Conservation (phyloP, 2,329 filamentous ascomycete species). For the Ascochyta fabae region DNA sequence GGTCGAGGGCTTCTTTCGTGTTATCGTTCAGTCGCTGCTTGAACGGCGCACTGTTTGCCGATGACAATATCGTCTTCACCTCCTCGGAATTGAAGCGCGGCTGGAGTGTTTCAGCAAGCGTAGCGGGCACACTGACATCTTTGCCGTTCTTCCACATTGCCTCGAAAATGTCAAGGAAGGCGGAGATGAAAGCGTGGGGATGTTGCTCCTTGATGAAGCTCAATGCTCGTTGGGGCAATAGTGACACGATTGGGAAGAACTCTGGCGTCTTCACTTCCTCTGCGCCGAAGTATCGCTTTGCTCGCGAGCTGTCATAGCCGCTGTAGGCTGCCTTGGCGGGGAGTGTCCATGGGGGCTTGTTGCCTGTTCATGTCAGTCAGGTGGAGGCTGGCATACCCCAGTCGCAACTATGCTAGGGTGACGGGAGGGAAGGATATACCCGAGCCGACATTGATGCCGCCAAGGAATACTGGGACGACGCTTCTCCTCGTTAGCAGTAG, state of each 20-base stretch:
- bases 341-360: conserved; percentile 76
- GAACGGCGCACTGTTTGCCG: conserved; percentile 56
- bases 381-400: background rate
- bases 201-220: conserved; percentile 69
- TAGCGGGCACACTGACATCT: conserved; percentile 65
- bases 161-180: conserved; percentile 63
- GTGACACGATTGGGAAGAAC: conserved; percentile 63
- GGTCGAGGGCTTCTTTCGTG: conserved; percentile 67
- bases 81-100: conserved; percentile 60
- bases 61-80: conserved; percentile 62
- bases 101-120: conserved; percentile 56
- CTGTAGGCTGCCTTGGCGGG: conserved; percentile 71
- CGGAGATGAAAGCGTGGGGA: conserved; percentile 56
- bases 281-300: conserved; percentile 59
- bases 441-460: conserved; percentile 53
- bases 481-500: conserved; percentile 49
- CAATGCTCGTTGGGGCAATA: conserved; percentile 69
- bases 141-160: conserved; percentile 67
- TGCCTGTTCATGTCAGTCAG: conserved; percentile 57
- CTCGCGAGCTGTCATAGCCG: conserved; percentile 56
- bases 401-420: background rate
- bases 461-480: conserved; percentile 73
- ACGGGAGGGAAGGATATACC: conserved; percentile 33
- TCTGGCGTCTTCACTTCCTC: conserved; percentile 52
- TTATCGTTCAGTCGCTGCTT: conserved; percentile 63